Base-by-base conservation (phyloP, 2,329 filamentous ascomycete genomes). In the Fusarium caatingaense region DNA sequence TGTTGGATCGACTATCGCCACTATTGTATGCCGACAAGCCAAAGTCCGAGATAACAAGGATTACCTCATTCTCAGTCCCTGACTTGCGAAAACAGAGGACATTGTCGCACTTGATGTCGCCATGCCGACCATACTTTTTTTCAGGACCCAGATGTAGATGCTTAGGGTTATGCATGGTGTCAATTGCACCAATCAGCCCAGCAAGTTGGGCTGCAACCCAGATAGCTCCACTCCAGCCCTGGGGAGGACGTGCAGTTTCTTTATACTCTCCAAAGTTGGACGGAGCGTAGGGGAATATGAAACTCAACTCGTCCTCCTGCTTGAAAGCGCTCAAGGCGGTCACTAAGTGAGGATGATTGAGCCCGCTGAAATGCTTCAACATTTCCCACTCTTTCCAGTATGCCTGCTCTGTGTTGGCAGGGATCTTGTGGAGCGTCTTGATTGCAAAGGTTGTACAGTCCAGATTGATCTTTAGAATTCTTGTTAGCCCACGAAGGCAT, bases 1-100 rank as follows among this genome's bases (percentile, higher is more conserved):
- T 67, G 21, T 69, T 67, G 4, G 66, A 69, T 5, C 58, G 64
- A 32, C 63, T 69, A 27, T 37, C 45, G 11, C 56, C 51, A 0
- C 63, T 48, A 8, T 69, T 55, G 4, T 55, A n/a, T 1, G 23
- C 28, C 2, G 66, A 57, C 13, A 60, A 9, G 0, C 66, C 66
- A 23, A 64, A 58, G 32, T 66, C 63, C 0, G 66, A 45, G 16
- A 69, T 66, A 2, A 66, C 55, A 1, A 69, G 13, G 6, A 57
- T 42, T 1, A 27, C 15, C 9, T 54, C 37, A 0, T 20, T 9
- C 1, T 30, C 7, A 4, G 21, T 16, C 0, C 6, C 42, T 16
- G 50, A 30, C 1, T 10, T 23, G 1, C 25, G 21, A 16, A 66
- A 69, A 23, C 66, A 69, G 3, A 69, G 63, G 1, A 69, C 44